Conservation (phyloP, 495 filamentous ascomycete species). For the Aspergillus ellipticus region DNA sequence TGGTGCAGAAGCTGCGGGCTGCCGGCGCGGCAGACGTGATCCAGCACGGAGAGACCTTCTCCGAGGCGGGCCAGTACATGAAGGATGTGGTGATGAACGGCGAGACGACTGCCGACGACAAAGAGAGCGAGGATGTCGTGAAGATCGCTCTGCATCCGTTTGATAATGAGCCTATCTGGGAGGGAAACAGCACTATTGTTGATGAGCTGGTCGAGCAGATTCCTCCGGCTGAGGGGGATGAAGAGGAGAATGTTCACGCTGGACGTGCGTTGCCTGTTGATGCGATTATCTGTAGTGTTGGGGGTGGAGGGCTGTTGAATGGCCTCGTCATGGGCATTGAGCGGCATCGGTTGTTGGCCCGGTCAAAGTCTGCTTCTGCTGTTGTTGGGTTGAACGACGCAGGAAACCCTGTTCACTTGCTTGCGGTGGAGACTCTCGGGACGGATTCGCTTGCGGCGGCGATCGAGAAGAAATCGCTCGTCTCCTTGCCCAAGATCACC, state of each 20-base stretch:
- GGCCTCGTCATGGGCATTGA: constrained; percentile 75
- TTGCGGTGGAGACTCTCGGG: constrained; percentile 81
- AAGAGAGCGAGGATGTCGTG: constrained; percentile 48
- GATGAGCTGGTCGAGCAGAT: constrained; percentile 68
- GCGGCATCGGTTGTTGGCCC: constrained; percentile 11
- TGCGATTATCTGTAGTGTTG: constrained; percentile 78
- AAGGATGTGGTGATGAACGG: constrained; percentile 56
- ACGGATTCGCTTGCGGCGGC: constrained; percentile 66
- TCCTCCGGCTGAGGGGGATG: constrained; percentile 29
- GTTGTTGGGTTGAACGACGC: too few species aligned
- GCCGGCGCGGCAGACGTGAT: constrained; percentile 69
- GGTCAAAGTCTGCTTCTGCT: not conserved
- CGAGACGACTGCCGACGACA: constrained; percentile 9
- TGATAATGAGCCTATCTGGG: constrained; percentile 82
- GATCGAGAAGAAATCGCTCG: constrained; percentile 55
- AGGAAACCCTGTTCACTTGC: constrained; percentile 47
- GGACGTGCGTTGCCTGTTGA: constrained; percentile 46
- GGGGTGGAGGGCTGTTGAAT: constrained; percentile 82
- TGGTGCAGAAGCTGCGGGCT: constrained; percentile 67
- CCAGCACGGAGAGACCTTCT: constrained; percentile 68
- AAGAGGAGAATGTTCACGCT: constrained; percentile 31
- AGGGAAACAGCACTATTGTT: constrained; percentile 68
- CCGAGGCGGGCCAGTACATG: constrained; percentile 72
- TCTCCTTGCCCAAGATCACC: constrained; percentile 72
- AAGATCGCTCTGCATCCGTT: constrained; percentile 82